phyloP scores from a whole-genome alignment of 2,329 filamentous ascomycete genomes.

The Coniochaeta pulveracea region DNA sequence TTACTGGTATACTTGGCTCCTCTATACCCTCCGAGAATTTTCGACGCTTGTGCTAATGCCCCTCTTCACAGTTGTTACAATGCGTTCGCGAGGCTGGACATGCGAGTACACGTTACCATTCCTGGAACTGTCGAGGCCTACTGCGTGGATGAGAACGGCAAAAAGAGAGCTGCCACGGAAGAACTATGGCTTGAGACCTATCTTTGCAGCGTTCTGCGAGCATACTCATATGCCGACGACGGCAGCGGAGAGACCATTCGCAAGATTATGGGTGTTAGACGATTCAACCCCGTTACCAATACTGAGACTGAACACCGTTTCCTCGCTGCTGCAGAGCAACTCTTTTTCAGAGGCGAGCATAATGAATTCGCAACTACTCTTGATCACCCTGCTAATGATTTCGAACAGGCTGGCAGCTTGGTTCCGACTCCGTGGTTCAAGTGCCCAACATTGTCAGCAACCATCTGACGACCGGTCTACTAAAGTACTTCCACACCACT shows the following conservation, averaged over 20 bases:
- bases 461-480: slow-evolving; percentile 82
- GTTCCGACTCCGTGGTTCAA: slow-evolving; percentile 93
- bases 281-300: slow-evolving; percentile 95
- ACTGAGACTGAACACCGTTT: slow-evolving; percentile 98
- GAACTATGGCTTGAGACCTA: slow-evolving; percentile 97
- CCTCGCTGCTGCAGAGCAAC: slow-evolving; percentile 80
- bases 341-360: slow-evolving; percentile 76
- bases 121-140: slow-evolving; percentile 95
- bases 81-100: slow-evolving; percentile 94
- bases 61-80: slow-evolving; percentile 66
- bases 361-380: background rate
- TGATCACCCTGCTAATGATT: slow-evolving; percentile 30
- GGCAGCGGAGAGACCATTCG: slow-evolving; percentile 89
- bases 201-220: slow-evolving; percentile 83
- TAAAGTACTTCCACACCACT: slow-evolving; percentile 92
- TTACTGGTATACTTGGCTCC: slow-evolving; percentile 60
- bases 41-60: background rate
- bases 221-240: slow-evolving; percentile 94
- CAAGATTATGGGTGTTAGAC: slow-evolving; percentile 91
- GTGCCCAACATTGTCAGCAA: slow-evolving; percentile 96
- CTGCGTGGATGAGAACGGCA: slow-evolving; percentile 91
- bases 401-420: slow-evolving; percentile 83
- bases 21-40: background rate
- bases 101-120: slow-evolving; percentile 97
- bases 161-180: slow-evolving; percentile 87